A percentile compares a stretch with the other conserved stretches of the same genome.
phyloP scores from a whole-genome alignment of 1,284 basidiomycete species.

The Boletellus deceptivus region DNA sequence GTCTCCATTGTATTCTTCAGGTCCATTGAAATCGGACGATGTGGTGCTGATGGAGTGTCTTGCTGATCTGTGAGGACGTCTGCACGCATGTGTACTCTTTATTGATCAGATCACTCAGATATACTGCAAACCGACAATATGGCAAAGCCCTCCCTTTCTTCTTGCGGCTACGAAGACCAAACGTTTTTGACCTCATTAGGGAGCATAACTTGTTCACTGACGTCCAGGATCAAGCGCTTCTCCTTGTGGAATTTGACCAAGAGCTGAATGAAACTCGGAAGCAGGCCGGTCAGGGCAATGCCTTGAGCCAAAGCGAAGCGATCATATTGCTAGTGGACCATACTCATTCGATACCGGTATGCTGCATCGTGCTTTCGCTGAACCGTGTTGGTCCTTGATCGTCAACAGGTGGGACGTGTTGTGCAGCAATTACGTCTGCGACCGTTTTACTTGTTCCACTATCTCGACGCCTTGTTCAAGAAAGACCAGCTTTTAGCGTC shows the following conservation, averaged over 20 bases:
- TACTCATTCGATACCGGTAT: slow-evolving; percentile 91
- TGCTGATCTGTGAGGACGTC: slow-evolving; percentile 73
- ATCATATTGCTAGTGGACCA: slow-evolving; percentile 92
- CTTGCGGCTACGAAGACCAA: slow-evolving; percentile 80
- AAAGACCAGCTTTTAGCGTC: slow-evolving; percentile 82
- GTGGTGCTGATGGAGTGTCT: slow-evolving; percentile 85
- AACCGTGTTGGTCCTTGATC: neutral
- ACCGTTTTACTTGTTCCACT: slow-evolving; percentile 87
- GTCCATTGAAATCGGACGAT: slow-evolving; percentile 38
- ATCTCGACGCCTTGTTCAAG: slow-evolving; percentile 88
- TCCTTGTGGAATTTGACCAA: slow-evolving; percentile 93
- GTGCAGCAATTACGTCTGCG: slow-evolving; percentile 81
- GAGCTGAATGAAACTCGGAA: slow-evolving; percentile 71
- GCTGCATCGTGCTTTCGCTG: slow-evolving; percentile 25
- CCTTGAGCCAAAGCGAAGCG: slow-evolving; percentile 57
- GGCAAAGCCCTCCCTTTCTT: slow-evolving; percentile 92
- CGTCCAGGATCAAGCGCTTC: slow-evolving; percentile 88
- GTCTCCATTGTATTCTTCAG: slow-evolving; percentile 47
- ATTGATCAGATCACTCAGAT: slow-evolving; percentile 29
- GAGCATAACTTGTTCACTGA: slow-evolving; percentile 95
- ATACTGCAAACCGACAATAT: slow-evolving; percentile 85
- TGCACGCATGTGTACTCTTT: neutral
- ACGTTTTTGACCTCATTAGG: slow-evolving; percentile 93
- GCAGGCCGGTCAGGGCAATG: slow-evolving; percentile 39
- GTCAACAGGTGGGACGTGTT: slow-evolving; percentile 73